Conservation (phyloP, 495 filamentous ascomycete genomes). For the Neurospora sp. region DNA sequence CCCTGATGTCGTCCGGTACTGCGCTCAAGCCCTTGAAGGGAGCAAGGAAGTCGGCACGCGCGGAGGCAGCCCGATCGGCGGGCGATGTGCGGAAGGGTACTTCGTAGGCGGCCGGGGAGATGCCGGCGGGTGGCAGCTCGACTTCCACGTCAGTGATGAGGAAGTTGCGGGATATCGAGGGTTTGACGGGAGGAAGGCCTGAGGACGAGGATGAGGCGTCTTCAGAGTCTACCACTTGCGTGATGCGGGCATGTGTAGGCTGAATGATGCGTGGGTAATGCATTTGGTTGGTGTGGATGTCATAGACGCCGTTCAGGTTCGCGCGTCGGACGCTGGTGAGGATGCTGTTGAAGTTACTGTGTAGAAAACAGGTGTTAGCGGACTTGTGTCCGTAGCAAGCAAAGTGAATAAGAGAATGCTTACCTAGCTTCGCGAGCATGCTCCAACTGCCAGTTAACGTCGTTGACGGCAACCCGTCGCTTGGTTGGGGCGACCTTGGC, state of each 20-base stretch:
- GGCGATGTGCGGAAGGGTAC: constrained; percentile 29
- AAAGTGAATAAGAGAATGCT: constrained; percentile 14
- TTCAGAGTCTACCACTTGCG: constrained; percentile 41
- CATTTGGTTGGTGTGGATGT: constrained; percentile 85
- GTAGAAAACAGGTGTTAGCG: constrained; percentile 5
- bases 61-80: constrained; percentile 9
- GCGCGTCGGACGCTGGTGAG: constrained; percentile 52
- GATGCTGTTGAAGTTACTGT: constrained; percentile 69
- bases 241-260: constrained; percentile 76
- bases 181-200: constrained; percentile 55
- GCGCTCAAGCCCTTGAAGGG: constrained; percentile 57
- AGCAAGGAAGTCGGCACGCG: constrained; percentile 30
- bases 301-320: constrained; percentile 73
- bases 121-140: constrained; percentile 41
- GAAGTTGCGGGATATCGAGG: constrained; percentile 61
- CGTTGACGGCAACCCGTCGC: constrained; percentile 76
- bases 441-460: constrained; percentile 95
- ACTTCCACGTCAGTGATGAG: constrained; percentile 62
- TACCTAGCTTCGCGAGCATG: constrained; percentile 86
- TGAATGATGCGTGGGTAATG: constrained; percentile 83
- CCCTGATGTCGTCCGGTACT: constrained; percentile 56
- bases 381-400: background rate
- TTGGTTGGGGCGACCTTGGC: constrained; percentile 64
- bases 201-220: constrained; percentile 16
- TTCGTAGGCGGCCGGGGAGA: constrained; percentile 36